Conservation (phyloP, 139 green algal genomes). For the Monoraphidium neglectum region DNA sequence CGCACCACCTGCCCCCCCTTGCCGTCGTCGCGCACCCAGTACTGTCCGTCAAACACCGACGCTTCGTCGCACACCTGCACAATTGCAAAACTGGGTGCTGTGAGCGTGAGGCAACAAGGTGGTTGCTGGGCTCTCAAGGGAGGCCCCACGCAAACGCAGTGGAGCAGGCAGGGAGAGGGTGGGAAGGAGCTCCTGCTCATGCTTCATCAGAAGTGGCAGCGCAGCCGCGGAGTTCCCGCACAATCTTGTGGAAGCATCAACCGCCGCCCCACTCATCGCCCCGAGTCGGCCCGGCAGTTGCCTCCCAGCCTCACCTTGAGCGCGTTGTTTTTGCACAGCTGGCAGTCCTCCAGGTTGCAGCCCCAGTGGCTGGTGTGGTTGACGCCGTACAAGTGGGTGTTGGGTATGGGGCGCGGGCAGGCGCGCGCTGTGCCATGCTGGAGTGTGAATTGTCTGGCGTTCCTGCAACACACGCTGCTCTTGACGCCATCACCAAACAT, state of each 20-base stretch:
- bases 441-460: background rate
- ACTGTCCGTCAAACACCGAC: constrained; percentile 19
- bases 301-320: constrained; percentile 24
- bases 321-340: constrained; percentile 28
- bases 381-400: background rate
- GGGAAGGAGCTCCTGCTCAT: too few relatives aligned
- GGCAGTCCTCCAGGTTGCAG: constrained; percentile 29
- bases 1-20: constrained; percentile 32
- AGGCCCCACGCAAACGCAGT: background rate
- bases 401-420: background rate
- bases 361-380: constrained; percentile 7
- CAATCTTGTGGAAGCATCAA: background rate
- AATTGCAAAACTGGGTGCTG: background rate
- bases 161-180: background rate
- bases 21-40: constrained; percentile 35
- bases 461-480: background rate
- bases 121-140: background rate
- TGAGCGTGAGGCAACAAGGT: background rate
- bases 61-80: background rate
- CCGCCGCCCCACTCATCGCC: background rate
- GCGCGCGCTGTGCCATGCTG: background rate
- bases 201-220: background rate
- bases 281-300: too few relatives aligned
- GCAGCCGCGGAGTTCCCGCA: background rate
- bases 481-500: background rate